Evolutionary conservation across 805 yeast genomes (phyloP), one percentile per base, ranked within the genome.

Genomic region (Candida tallmaniae): DNA sequence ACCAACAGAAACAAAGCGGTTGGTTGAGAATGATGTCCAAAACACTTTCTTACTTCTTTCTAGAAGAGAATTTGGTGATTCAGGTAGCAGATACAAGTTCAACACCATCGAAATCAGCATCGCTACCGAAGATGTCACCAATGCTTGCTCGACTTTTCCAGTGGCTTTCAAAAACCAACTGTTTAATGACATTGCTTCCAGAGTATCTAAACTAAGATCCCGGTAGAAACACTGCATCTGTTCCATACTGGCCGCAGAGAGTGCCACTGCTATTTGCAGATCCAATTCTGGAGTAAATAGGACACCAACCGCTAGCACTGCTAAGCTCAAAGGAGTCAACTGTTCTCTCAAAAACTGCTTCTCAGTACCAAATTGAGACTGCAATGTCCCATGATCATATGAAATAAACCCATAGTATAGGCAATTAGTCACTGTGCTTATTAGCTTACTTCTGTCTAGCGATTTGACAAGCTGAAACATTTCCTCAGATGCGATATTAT

Each of bases 141-240:
- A 21, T 9, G 36, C 15, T 3, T 27, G 23, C 22, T 33, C 23
- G 16, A 27, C 28, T 11, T 23, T 19, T 13, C 28, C 25, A 5
- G 28, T 21, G 8, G 36, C 36, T 23, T 32, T 22, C n/a, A 33
- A 13, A 18, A 17, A 33, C 36, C 36, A 33, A 33, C 36, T 33
- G 13, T 27, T 28, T 14, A 28, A 27, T 2, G 27, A 21, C 10
- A 33, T 17, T 3, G 28, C 14, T 24, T 33, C 36, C 5, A 33
- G 32, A 17, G 27, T 33, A 23, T 33, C 36, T n/a, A 33, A n/a
- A 17, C 28, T 16, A 4, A 28, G 16, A 23, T 27, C 23, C 11
- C 23, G 32, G 15, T 22, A 28, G 14, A 33, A 33, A 4, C 27
- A 24, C 12, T 31, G 17, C 11, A 29, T 16, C 32, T 22, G 17